Conservation (phyloP, 148 eudicot genomes). For the Rhododendron simsii region DNA sequence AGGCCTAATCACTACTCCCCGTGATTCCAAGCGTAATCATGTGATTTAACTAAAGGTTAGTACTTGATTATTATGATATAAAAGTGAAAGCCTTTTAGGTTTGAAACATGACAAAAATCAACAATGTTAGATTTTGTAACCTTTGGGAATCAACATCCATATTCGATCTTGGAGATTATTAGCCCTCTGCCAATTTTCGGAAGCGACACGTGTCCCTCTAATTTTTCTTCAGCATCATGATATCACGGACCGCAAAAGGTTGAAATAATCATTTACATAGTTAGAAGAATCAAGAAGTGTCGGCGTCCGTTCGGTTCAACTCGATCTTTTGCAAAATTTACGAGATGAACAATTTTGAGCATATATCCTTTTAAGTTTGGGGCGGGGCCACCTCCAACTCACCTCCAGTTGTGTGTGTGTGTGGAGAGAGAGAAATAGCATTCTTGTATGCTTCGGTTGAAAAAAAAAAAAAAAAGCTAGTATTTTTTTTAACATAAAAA, state of each 20-base stretch:
- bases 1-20: background rate
- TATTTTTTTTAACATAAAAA: too few relatives aligned
- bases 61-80: background rate
- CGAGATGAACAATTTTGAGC: background rate
- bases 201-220: background rate
- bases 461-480: background rate
- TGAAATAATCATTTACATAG: background rate
- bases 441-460: background rate
- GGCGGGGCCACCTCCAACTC: background rate
- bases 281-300: background rate
- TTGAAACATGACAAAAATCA: background rate
- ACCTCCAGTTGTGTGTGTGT: background rate
- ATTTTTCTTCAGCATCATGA: background rate
- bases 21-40: constrained; percentile 2
- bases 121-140: background rate
- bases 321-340: too few relatives aligned
- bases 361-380: background rate
- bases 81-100: background rate
- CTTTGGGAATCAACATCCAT: background rate
- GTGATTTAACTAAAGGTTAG: constrained; percentile 2
- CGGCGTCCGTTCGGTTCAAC: background rate
- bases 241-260: background rate
- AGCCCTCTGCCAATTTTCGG: background rate
- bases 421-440: background rate
- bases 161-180: background rate